These are phyloP conservation scores for Avena insularis DNA, from an alignment of 176 grass and related monocot genomes.

Conservation along the genomic window DNA sequence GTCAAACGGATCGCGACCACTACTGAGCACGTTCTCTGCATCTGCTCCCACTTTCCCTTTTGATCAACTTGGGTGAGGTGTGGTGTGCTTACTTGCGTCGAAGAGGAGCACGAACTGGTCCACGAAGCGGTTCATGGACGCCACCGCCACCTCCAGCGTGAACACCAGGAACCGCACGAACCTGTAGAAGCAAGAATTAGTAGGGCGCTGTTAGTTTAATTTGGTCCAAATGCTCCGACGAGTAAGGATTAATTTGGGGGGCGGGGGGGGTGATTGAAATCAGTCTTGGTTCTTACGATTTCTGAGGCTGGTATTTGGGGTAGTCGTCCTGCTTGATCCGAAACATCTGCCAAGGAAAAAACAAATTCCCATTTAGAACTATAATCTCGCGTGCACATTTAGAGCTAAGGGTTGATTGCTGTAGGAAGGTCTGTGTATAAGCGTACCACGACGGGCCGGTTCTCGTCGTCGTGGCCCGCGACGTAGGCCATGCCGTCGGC, in stretches of 20 bases:
- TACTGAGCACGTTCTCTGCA: background rate
- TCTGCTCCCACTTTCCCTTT: background rate
- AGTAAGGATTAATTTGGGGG: background rate
- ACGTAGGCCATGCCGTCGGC: conserved; percentile 88
- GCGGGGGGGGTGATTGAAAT: background rate
- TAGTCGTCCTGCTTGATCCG: conserved; percentile 96
- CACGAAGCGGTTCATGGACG: conserved; percentile 93
- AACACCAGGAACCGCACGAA: conserved; percentile 93
- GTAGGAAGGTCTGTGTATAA: background rate
- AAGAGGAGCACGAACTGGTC: conserved; percentile 93
- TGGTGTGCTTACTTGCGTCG: conserved; percentile 78
- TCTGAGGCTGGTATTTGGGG: conserved; percentile 84
- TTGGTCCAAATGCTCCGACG: background rate
- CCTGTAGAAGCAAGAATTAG: conserved; percentile 37
- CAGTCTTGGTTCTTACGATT: conserved; percentile 66
- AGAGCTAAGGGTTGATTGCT: background rate
- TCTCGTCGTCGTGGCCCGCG: conserved; percentile 91
- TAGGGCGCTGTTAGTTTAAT: background rate
- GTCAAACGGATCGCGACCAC: background rate
- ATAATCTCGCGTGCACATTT: background rate
- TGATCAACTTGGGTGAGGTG: background rate
- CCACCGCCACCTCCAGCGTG: conserved; percentile 89
- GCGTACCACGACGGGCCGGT: conserved; percentile 84
- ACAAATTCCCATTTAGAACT: background rate
- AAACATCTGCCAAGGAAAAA: conserved; percentile 58